Evolutionary conservation across 1,139 yeast species (phyloP), one percentile per base, ranked within the genome.

Genomic region (Candida sojae): DNA sequence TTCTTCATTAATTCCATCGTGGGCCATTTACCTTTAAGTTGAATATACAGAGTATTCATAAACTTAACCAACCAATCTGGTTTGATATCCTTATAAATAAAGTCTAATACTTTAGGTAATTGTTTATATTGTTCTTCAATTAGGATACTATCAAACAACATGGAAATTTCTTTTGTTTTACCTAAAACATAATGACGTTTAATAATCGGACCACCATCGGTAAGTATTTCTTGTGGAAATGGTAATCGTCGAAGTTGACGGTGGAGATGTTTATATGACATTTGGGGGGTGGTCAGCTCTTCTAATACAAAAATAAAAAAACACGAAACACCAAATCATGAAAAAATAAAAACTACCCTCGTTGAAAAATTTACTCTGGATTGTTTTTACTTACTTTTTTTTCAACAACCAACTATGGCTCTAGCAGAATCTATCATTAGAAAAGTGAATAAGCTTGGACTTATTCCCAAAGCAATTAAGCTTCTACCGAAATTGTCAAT

Each of bases 401-500:
- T 4, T 13, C 34, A 13, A 42, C 44, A 29, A 32, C 39, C 31
- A 29, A 56, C 41, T 47, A 83, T 84, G 89, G 86, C 88, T 5
- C 70, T 84, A 52, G 76, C 86, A 34, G 86, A 82, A 57, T 72
- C 78, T 9, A 52, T 82, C 4, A 75, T 82, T 47, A 69, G 86
- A 49, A 69, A 71, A 46, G 67, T 85, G 32, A 76, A 83, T 53
- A 81, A 80, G 56, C 68, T 77, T 48, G 89, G 88, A 7, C 62
- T 85, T 29, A 63, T 85, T 30, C 86, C 88, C 48, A 81, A 78
- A 60, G 56, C 83, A n/a, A 69, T 84, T 35, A 68, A 68, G 50
- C 61, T 70, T 9, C 68, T 92, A 44, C 96, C 96, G 3, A 56
- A 70, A 39, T 51, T 90, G 1, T 85, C 96, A 1, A 52, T 84